Evolutionary conservation across 2,329 filamentous ascomycete species (phyloP).

Genomic region (Teratosphaeria viscida): DNA sequence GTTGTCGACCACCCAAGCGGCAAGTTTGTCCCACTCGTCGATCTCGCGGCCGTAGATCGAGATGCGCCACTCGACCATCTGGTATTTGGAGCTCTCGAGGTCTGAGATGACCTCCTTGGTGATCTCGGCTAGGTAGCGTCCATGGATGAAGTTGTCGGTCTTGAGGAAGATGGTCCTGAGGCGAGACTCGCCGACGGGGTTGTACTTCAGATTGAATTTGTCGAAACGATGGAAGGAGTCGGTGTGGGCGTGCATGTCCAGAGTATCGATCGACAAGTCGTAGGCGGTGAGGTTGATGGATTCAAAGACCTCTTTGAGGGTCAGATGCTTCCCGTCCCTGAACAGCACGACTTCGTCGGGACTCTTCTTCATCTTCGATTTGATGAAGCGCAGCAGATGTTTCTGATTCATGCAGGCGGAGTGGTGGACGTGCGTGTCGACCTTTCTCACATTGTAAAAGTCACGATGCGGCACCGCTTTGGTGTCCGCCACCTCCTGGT

Average conservation of each 20-base stretch:
- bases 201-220: constrained; percentile 99
- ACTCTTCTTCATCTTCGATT: constrained; percentile 99
- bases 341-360: constrained; percentile 89
- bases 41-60: constrained; percentile 89
- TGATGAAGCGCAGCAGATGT: constrained; percentile 94
- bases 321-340: constrained; percentile 84
- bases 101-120: constrained; percentile 97
- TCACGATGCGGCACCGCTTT: constrained; percentile 96
- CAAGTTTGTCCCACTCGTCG: constrained; percentile 95
- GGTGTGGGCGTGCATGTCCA: constrained; percentile 98
- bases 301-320: constrained; percentile 85
- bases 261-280: constrained; percentile 92
- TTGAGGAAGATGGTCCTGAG: constrained; percentile 97
- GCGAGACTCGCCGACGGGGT: constrained; percentile 89
- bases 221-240: constrained; percentile 98
- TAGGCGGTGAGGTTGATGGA: constrained; percentile 97
- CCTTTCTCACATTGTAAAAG: constrained; percentile 98
- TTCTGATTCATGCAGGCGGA: constrained; percentile 99
- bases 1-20: constrained; percentile 95
- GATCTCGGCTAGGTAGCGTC: constrained; percentile 91
- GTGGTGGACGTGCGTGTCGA: constrained; percentile 97
- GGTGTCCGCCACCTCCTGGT: constrained; percentile 94
- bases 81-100: constrained; percentile 96
- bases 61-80: constrained; percentile 99
- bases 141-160: constrained; percentile 95